Base-by-base conservation (phyloP, 2,329 filamentous ascomycete species). In the Aspergillus latus region DNA sequence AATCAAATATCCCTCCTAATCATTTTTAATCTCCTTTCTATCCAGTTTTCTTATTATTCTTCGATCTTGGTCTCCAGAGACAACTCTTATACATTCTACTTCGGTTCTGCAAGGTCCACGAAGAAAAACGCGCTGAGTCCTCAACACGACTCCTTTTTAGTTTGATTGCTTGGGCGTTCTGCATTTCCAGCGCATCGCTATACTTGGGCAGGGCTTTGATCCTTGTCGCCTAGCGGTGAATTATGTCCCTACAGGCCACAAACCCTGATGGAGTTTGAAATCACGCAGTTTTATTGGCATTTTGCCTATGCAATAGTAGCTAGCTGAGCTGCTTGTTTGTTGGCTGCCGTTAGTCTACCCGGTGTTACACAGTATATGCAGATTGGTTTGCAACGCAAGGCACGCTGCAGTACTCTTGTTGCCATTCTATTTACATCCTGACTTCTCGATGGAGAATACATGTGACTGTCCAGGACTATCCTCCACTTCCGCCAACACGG, bases 221-320 rank as follows among this genome's bases (percentile, higher is more conserved):
- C 7, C 10, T 48, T 32, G 6, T 49, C 15, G n/a, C 26, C n/a
- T 44, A 21, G 21, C 11, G 37, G 30, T 30, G 44, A 34, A 29
- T 40, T 29, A 34, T 37, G 16, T 28, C 29, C 37, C 15, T 42
- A 16, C 6, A 39, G 21, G 42, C 30, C 39, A 49, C 42, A 36
- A 40, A 50, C 34, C 56, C 51, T 48, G 45, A 57, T 60, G 49
- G 58, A 54, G 51, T 30, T 59, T 57, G 48, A 47, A 49, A 50
- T 5, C 26, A 32, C 30, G 32, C 40, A 36, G 29, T 52, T 39
- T 45, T 15, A 47, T 56, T 56, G 54, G 54, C 54, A 48, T 28
- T 43, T 13, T 16, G 52, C 49, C 52, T 48, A 42, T 32, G 16
- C 47, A 42, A 46, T 15, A 56, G 29, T 28, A 49, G 42, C 52